phyloP scores from a whole-genome alignment of 306 rosid genomes.

The Argentina anserina region DNA sequence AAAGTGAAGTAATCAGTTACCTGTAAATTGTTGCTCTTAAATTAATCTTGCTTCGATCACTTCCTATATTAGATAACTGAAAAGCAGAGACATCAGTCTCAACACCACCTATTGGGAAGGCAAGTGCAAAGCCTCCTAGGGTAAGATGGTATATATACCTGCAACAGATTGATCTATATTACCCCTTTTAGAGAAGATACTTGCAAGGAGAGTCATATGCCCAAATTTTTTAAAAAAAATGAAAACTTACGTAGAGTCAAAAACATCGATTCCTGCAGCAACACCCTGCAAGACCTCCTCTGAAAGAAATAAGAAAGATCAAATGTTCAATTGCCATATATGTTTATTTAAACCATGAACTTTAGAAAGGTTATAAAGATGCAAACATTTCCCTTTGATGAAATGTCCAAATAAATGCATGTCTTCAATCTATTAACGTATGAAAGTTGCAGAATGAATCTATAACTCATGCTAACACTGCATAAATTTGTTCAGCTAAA shows the following conservation, averaged over 20 bases:
- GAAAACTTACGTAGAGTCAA: constrained; percentile 73
- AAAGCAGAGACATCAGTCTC: constrained; percentile 32
- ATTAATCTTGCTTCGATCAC: constrained; percentile 70
- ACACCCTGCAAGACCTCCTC: constrained; percentile 96
- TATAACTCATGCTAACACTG: neutral
- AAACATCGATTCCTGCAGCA: constrained; percentile 82
- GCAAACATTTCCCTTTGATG: constrained; percentile 10
- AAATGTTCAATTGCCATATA: constrained; percentile 19
- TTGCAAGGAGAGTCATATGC: neutral
- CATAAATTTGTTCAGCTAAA: neutral
- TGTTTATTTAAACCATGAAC: constrained; percentile 17
- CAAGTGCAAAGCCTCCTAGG: constrained; percentile 79
- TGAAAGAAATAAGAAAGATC: constrained; percentile 36
- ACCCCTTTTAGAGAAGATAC: constrained; percentile 13
- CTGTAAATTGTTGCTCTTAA: constrained; percentile 73
- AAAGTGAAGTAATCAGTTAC: constrained; percentile 29
- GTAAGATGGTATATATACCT: constrained; percentile 76
- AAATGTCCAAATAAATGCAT: neutral
- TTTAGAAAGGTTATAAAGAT: constrained; percentile 11
- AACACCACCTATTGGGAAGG: constrained; percentile 52
- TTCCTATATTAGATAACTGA: constrained; percentile 37
- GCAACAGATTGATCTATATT: constrained; percentile 23
- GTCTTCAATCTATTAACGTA: neutral
- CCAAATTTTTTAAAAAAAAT: constrained; percentile 15
- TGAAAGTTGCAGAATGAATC: neutral